A percentile compares a stretch with the other conserved stretches of the same genome.
These are phyloP conservation scores for Berkeleyomyces rouxiae DNA, from an alignment of 2,329 filamentous ascomycete genomes.

Conservation along the genomic window DNA sequence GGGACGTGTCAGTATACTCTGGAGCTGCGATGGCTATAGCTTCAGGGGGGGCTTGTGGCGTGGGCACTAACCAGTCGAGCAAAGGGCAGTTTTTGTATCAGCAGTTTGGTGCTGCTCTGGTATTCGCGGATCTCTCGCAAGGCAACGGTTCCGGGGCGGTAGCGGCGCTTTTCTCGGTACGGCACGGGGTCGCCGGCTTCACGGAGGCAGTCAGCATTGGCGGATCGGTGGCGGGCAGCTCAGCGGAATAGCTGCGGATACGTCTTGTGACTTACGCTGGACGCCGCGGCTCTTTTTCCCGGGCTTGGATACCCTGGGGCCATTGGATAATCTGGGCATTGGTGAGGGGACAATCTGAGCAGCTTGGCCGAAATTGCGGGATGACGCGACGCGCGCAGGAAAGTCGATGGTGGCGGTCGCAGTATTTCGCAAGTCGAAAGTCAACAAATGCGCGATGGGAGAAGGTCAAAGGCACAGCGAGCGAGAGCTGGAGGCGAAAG, in stretches of 20 bases:
- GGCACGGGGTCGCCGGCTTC: slow-evolving; percentile 60
- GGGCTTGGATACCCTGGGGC: slow-evolving; percentile 5
- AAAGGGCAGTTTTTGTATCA: slow-evolving; percentile 68
- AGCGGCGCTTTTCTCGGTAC: slow-evolving; percentile 43
- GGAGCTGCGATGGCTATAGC: not conserved
- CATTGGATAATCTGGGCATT: slow-evolving; percentile 8
- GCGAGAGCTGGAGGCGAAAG: too few species aligned
- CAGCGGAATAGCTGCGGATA: not conserved
- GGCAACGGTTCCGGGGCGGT: slow-evolving; percentile 66
- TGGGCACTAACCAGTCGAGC: slow-evolving; percentile 44
- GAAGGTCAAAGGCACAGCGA: too few species aligned
- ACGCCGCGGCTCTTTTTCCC: slow-evolving; percentile 3
- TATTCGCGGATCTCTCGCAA: slow-evolving; percentile 83
- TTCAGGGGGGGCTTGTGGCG: not conserved
- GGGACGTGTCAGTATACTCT: slow-evolving; percentile 12
- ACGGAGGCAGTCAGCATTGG: not conserved
- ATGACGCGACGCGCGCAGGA: not conserved
- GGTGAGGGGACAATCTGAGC: not conserved
- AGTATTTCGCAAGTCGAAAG: not conserved
- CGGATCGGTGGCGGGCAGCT: not conserved
- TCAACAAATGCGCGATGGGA: not conserved
- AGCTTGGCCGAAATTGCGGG: not conserved
- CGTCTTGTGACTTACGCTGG: slow-evolving; percentile 3
- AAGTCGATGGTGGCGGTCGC: not conserved
- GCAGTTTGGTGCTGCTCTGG: slow-evolving; percentile 75